Conservation (phyloP, 192 early-diverging fungal genomes). For the Umbelopsis isabellina region DNA sequence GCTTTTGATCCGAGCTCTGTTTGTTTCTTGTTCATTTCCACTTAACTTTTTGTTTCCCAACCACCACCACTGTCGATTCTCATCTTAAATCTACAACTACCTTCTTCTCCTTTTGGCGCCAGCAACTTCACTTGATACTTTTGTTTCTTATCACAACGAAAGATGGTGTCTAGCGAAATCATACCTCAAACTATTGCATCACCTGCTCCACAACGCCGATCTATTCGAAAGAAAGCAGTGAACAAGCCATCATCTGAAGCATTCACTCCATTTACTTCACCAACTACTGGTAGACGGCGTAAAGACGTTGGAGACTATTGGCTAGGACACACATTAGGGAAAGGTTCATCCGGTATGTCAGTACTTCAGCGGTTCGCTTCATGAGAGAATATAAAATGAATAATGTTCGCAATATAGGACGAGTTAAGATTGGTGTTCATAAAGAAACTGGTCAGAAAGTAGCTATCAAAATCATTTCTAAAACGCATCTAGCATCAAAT, state of each 20-base stretch:
- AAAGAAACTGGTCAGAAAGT: conserved; percentile 56
- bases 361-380: not conserved
- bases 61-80: not conserved
- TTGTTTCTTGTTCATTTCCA: conserved; percentile 15
- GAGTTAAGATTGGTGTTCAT: conserved; percentile 55
- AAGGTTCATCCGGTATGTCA: conserved; percentile 55
- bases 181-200: conserved; percentile 27
- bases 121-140: no score
- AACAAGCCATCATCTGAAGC: not conserved
- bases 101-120: not conserved
- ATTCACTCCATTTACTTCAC: conserved; percentile 23
- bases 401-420: conserved; percentile 30
- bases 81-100: not conserved
- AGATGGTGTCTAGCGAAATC: not conserved
- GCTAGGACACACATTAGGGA: conserved; percentile 51
- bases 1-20: conserved; percentile 2
- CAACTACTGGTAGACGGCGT: conserved; percentile 32
- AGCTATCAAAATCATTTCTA: conserved; percentile 57
- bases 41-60: not conserved
- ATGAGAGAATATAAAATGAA: not conserved
- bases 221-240: conserved; percentile 12
- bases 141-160: not conserved
- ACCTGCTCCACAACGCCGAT: conserved; percentile 30
- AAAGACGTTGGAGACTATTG: conserved; percentile 54
- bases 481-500: conserved; percentile 48